A percentile compares a stretch with the other conserved stretches of the same genome.
phyloP scores from a whole-genome alignment of 306 rosid genomes.

The Sechiopsis laciniata region DNA sequence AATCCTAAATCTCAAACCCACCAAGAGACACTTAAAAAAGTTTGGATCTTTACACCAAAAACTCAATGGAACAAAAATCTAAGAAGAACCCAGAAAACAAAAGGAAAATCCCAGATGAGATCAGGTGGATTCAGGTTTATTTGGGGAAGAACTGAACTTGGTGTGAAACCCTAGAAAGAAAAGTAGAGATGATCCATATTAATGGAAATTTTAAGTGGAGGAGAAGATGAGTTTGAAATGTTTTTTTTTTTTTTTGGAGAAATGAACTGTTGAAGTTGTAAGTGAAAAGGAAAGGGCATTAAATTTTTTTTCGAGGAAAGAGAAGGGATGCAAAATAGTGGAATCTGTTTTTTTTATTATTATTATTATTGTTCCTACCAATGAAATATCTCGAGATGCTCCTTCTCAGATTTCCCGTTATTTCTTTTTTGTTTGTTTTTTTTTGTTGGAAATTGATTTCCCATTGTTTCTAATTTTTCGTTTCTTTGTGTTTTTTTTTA shows the following conservation, averaged over 20 bases:
- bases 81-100: too few species aligned
- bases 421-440: not conserved
- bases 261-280: not conserved
- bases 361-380: not conserved
- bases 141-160: too few species aligned
- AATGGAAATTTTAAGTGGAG: not conserved
- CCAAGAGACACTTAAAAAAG: not conserved
- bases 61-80: too few species aligned
- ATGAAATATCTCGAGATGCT: slow-evolving; percentile 38
- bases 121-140: too few species aligned
- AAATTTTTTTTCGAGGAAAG: not conserved
- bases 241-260: too few species aligned
- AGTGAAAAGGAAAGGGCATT: not conserved
- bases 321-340: not conserved
- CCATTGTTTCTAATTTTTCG: too few species aligned
- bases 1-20: too few species aligned
- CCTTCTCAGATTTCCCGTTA: slow-evolving; percentile 37
- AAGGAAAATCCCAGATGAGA: too few species aligned
- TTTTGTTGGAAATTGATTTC: too few species aligned
- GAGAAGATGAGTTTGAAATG: not conserved
- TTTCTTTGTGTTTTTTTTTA: too few species aligned
- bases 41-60: not conserved
- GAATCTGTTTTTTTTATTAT: not conserved
- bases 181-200: too few species aligned
- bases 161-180: too few species aligned